A percentile compares a stretch with the other conserved stretches of the same genome.
These are phyloP conservation scores for Pleurotus cornucopiae DNA, from an alignment of 768 basidiomycete species.

Conservation along the genomic window DNA sequence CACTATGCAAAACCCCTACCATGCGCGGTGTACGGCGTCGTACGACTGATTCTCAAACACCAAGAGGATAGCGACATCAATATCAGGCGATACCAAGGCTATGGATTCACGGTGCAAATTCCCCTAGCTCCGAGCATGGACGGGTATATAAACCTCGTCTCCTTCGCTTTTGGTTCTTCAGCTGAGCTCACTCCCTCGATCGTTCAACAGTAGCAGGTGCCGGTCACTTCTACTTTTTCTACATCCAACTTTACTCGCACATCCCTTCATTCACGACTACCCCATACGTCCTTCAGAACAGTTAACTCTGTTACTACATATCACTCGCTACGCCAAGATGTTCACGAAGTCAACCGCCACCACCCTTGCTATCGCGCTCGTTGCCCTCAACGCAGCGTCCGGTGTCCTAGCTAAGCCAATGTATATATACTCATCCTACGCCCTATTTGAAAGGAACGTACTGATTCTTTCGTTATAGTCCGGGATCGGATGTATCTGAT, in stretches of 20 bases:
- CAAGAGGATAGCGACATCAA: too few relatives aligned
- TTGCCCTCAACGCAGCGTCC: constrained; percentile 6
- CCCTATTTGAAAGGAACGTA: not conserved
- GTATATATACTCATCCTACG: not conserved
- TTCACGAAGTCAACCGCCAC: constrained; percentile 5
- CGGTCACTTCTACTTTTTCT: constrained; percentile 3
- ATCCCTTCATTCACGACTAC: not conserved
- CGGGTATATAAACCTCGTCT: not conserved
- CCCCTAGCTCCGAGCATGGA: too few relatives aligned
- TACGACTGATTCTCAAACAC: too few relatives aligned
- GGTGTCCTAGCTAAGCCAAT: constrained; percentile 4
- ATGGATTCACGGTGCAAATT: too few relatives aligned
- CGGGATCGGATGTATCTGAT: not conserved
- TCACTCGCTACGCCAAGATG: not conserved
- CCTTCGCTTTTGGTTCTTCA: not conserved
- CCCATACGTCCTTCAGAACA: not conserved
- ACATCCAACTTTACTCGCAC: not conserved
- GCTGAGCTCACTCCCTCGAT: constrained; percentile 3
- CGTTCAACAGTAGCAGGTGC: constrained; percentile 5
- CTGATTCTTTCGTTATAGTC: not conserved
- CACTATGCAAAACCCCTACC: too few relatives aligned
- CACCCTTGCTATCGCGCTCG: constrained; percentile 6
- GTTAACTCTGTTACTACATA: constrained; percentile 6
- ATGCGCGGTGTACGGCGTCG: too few relatives aligned
- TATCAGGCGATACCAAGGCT: too few relatives aligned